Evolutionary conservation across 2,329 filamentous ascomycete species (phyloP).

Genomic region (Claviceps sp.): DNA sequence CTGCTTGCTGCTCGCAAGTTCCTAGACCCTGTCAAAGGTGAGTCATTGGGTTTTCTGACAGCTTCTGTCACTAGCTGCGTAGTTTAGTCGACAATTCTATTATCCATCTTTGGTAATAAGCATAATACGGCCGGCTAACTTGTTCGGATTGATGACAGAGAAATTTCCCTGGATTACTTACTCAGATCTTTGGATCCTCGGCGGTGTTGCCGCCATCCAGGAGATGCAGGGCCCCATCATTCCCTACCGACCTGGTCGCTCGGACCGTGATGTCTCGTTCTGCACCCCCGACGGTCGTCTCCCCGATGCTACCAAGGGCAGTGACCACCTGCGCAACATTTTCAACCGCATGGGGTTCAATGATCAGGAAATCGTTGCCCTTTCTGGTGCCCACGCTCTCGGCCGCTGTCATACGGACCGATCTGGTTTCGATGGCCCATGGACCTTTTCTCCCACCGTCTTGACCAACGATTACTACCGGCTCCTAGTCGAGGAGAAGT

Average conservation of each 20-base stretch:
- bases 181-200: slow-evolving; percentile 94
- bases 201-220: slow-evolving; percentile 73
- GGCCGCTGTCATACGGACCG: slow-evolving; percentile 85
- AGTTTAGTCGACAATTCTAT: too few relatives aligned
- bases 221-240: slow-evolving; percentile 87
- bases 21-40: slow-evolving; percentile 79
- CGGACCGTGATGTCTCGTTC: slow-evolving; percentile 63
- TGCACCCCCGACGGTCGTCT: slow-evolving; percentile 90
- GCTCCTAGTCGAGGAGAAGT: slow-evolving; percentile 81
- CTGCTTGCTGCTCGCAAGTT: slow-evolving; percentile 79
- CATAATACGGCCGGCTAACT: too few relatives aligned
- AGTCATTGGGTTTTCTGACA: slow-evolving; percentile 15
- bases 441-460: slow-evolving; percentile 84
- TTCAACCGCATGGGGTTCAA: slow-evolving; percentile 97
- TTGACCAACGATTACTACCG: slow-evolving; percentile 93
- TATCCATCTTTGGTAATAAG: too few relatives aligned
- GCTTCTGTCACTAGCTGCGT: too few relatives aligned
- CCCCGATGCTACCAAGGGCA: slow-evolving; percentile 64
- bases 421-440: slow-evolving; percentile 77
- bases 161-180: slow-evolving; percentile 94
- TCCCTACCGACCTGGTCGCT: slow-evolving; percentile 77
- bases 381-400: slow-evolving; percentile 73
- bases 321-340: slow-evolving; percentile 76
- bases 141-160: slow-evolving; percentile 9
- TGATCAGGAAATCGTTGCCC: slow-evolving; percentile 89